Evolutionary conservation across 2,329 filamentous ascomycete genomes (phyloP), one percentile per base, ranked within the genome.

Genomic region (Teratosphaeria nubilosa): DNA sequence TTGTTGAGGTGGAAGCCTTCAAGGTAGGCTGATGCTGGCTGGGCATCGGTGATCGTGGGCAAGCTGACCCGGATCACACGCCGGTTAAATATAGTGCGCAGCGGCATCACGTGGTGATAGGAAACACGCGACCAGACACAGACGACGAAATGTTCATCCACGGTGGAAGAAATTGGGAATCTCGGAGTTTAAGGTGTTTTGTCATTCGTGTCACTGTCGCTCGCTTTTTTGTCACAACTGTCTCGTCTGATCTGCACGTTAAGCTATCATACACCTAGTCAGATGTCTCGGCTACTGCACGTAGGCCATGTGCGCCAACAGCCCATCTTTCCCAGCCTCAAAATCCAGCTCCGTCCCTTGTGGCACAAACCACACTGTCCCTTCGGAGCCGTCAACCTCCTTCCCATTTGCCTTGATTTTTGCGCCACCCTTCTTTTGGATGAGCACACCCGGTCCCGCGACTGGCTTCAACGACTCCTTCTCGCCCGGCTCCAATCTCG

Each of bases 321-420:
- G 63, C 16, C 71, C 73, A 56, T 75, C 74, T 16, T 68, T 60
- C 1, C 66, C 64, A 22, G 77, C 75, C 56, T 71, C 69, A 53
- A 81, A 74, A 51, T 78, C 73, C 13, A 82, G 60, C 57, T 78
- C 75, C 3, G 77, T 73, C 0, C 81, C 82, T 2, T 82, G 81
- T 1, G 81, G 85, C n/a, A 89, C 73, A 69, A 86, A 89, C 67
- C 79, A 89, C 11, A 87, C 81, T 63, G 76, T 82, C 0, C 86
- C 87, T 68, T 84, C 82, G 27, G 77, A 79, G 52, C 88, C 59
- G 31, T 81, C 74, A 58, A 81, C 75, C 16, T 75, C 75, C 65
- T 79, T 75, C 0, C 78, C 81, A 3, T 81, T 77, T 0, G 77
- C 80, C 59, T 75, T 76, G 77, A 88, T 73, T 25, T 70, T 75